Evolutionary conservation across 257 asterid genomes (phyloP).

Genomic region (Solanum piurae): DNA sequence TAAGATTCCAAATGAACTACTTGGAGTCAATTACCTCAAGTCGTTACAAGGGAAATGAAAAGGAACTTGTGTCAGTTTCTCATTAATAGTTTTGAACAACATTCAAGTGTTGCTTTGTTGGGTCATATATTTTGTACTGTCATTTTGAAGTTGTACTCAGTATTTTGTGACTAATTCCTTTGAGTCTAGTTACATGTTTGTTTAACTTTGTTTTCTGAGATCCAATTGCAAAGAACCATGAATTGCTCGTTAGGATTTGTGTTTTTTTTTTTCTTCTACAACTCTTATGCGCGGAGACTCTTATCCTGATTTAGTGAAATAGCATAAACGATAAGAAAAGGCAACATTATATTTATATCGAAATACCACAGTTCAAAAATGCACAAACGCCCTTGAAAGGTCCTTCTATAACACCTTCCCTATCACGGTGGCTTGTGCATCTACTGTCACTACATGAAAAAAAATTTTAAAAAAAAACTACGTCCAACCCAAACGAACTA

Average conservation of each 20-base stretch:
- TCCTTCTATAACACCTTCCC: neutral
- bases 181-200: neutral
- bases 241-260: neutral
- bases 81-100: neutral
- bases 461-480: neutral
- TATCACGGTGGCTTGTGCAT: conserved; percentile 53
- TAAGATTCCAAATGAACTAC: neutral
- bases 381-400: conserved; percentile 49
- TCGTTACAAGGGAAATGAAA: neutral
- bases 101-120: neutral
- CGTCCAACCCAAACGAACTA: neutral
- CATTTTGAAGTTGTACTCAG: neutral
- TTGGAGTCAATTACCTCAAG: neutral
- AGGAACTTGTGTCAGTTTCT: neutral
- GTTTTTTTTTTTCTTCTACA: neutral
- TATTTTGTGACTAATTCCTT: neutral
- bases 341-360: neutral
- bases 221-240: neutral
- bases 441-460: neutral
- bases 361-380: conserved; percentile 4
- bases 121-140: neutral
- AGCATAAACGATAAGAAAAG: neutral
- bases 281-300: neutral
- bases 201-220: neutral
- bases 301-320: neutral